Evolutionary conservation across 768 basidiomycete genomes (phyloP), one percentile per base, ranked within the genome.

Genomic region (Russula emetica): DNA sequence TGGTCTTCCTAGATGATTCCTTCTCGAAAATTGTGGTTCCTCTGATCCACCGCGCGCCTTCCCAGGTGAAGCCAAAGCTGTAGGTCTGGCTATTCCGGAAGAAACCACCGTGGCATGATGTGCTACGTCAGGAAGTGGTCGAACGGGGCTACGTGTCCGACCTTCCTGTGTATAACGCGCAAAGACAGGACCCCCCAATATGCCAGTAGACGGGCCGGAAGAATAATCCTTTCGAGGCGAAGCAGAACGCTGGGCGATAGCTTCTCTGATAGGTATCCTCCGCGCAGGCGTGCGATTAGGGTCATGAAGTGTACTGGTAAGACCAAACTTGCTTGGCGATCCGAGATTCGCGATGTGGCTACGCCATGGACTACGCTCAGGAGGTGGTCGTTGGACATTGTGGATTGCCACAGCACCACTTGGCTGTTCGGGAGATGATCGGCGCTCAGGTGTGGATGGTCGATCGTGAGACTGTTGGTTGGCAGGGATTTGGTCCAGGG

Each of bases 161-260:
- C 59, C 56, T 53, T 55, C 55, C 20, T 30, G 45, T 16, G 62
- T 49, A 47, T 22, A 38, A 20, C 62, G 68, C 14, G 66, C 53
- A 53, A 69, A 69, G 49, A 69, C 68, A 16, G 66, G 66, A 13
- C 52, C 50, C 10, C 64, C 55, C n/a, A 69, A 60, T 42, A 69
- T 30, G 16, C 64, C 60, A 22, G 30, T 55, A 50, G 50, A 54
- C 44, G 26, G 40, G 14, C 47, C 58, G n/a, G 62, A 59, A 50
- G 44, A 38, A 40, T 16, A 26, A 3, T 34, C 38, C 49, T 60
- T 68, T 58, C 22, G 32, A 16, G 60, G 62, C 10, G 68, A 67
- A 28, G 28, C 55, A 18, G 61, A 52, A 18, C 52, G 53, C 32
- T 64, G 62, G 11, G 60, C 45, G 26, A 63, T 55, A 26, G 67